A percentile compares a stretch with the other conserved stretches of the same genome.
Evolutionary conservation across 2,329 filamentous ascomycete species (phyloP).

Genomic region (Diaporthe ilicicola): DNA sequence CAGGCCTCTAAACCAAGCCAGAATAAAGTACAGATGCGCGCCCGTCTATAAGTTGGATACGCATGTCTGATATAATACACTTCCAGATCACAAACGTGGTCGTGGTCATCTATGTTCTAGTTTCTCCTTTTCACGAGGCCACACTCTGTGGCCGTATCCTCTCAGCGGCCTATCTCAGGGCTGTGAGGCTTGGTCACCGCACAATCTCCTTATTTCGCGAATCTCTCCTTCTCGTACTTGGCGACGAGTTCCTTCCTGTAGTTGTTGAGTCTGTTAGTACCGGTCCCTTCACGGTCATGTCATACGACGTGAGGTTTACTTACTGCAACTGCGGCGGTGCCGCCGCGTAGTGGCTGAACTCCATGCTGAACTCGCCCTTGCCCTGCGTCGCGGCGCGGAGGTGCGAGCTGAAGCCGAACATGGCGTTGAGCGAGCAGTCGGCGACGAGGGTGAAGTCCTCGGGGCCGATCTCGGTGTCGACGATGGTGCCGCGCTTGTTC

Average conservation of each 20-base stretch:
- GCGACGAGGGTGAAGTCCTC: constrained; percentile 94
- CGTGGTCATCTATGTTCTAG: constrained; percentile 13
- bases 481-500: constrained; percentile 96
- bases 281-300: constrained; percentile 38
- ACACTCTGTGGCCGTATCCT: not conserved
- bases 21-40: constrained; percentile 23
- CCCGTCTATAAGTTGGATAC: constrained; percentile 24
- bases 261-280: not conserved
- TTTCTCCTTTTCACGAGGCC: not conserved
- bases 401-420: constrained; percentile 97
- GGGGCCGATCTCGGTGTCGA: constrained; percentile 90
- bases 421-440: constrained; percentile 92
- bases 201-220: constrained; percentile 15
- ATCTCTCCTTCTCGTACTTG: constrained; percentile 63
- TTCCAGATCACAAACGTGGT: constrained; percentile 13
- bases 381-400: constrained; percentile 93
- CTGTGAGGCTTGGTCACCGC: not conserved
- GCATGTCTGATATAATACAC: constrained; percentile 25
- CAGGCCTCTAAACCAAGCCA: constrained; percentile 6
- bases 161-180: constrained; percentile 26
- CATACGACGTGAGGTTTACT: constrained; percentile 41
- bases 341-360: constrained; percentile 94
- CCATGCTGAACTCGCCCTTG: constrained; percentile 98
- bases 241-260: constrained; percentile 65
- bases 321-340: constrained; percentile 91